Conservation (phyloP, 176 grass and related monocot genomes). For the Ensete ventricosum region DNA sequence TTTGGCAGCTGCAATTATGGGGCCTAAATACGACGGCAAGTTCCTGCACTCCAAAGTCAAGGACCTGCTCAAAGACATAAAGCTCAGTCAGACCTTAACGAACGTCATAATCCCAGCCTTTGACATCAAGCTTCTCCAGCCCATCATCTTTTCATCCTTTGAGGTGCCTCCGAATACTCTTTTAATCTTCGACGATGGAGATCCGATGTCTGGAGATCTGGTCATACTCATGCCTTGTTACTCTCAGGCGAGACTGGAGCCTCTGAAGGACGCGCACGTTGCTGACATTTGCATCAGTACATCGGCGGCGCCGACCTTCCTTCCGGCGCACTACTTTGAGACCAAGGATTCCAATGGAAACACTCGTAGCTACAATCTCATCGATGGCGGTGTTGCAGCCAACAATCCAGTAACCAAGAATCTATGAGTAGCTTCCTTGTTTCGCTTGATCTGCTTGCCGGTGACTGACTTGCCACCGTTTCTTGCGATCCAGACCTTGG, state of each 20-base stretch:
- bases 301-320: constrained; percentile 49
- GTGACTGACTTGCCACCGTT: background rate
- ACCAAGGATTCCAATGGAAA: constrained; percentile 13
- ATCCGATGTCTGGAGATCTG: background rate
- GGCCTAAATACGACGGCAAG: constrained; percentile 42
- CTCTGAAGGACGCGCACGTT: constrained; percentile 37
- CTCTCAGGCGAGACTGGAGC: constrained; percentile 21
- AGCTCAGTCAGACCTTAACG: constrained; percentile 35
- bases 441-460: background rate
- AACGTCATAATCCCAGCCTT: constrained; percentile 50
- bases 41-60: constrained; percentile 40
- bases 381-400: constrained; percentile 52
- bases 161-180: constrained; percentile 18
- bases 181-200: background rate
- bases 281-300: constrained; percentile 76
- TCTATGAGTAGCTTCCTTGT: background rate
- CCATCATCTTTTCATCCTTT: constrained; percentile 53
- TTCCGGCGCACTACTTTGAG: constrained; percentile 45
- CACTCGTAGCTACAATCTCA: constrained; percentile 41
- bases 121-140: constrained; percentile 51
- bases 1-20: background rate
- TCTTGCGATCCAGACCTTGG: constrained; percentile 35
- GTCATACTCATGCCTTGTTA: background rate
- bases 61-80: constrained; percentile 17
- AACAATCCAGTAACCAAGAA: constrained; percentile 45